Conservation (phyloP, 1,284 basidiomycete species). For the Trichosporon inkin region DNA sequence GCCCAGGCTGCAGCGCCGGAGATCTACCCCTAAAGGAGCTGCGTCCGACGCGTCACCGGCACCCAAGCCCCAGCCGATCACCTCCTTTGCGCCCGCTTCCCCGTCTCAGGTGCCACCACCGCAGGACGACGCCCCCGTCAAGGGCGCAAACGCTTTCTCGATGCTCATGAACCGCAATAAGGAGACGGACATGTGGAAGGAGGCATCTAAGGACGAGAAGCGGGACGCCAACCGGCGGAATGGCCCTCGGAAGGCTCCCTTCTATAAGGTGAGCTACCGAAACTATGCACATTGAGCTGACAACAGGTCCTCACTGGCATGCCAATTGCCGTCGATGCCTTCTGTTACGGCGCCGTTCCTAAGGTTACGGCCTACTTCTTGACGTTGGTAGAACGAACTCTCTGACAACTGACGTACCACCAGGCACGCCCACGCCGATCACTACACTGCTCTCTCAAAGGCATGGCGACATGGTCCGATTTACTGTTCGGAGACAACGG, state of each 20-base stretch:
- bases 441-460: constrained; percentile 83
- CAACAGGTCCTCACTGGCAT: constrained; percentile 74
- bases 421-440: constrained; percentile 90
- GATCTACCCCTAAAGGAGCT: not conserved
- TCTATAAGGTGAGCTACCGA: constrained; percentile 68
- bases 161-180: constrained; percentile 75
- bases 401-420: constrained; percentile 10
- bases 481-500: constrained; percentile 89
- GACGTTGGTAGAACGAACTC: constrained; percentile 58
- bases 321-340: constrained; percentile 95
- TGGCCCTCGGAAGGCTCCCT: constrained; percentile 73
- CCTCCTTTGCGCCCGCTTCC: constrained; percentile 8
- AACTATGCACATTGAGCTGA: not conserved
- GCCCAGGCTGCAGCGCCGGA: not conserved
- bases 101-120: constrained; percentile 11
- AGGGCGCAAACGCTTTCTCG: constrained; percentile 61
- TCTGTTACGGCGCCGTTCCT: constrained; percentile 86
- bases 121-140: constrained; percentile 21
- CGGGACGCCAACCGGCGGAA: constrained; percentile 48
- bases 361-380: constrained; percentile 82
- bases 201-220: constrained; percentile 56
- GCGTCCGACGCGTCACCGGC: not conserved
- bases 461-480: constrained; percentile 88
- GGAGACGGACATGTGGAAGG: constrained; percentile 77
- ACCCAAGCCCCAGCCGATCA: constrained; percentile 12